A percentile compares a stretch with the other conserved stretches of the same genome.
Conservation (phyloP, 306 rosid genomes). For the Cucumis cinereus region DNA sequence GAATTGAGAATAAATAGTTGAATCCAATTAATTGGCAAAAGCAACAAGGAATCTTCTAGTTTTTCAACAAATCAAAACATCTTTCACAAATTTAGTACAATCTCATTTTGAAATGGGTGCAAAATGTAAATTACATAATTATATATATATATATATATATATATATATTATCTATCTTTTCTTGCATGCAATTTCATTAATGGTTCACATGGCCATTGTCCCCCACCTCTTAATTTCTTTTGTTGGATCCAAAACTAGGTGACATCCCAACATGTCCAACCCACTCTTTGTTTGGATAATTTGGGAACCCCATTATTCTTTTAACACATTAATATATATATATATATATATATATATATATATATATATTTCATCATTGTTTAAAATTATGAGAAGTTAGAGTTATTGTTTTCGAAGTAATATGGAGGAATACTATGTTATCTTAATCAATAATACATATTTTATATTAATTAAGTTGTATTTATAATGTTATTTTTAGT, state of each 20-base stretch:
- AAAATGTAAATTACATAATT: background rate
- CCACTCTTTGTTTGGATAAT: constrained; percentile 1
- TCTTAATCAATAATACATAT: too few species aligned
- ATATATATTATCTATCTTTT: background rate
- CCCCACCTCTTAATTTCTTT: background rate
- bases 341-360: too few species aligned
- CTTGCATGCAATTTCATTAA: background rate
- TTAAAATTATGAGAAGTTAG: too few species aligned
- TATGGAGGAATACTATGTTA: too few species aligned
- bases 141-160: background rate
- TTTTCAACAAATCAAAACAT: background rate
- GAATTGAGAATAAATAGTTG: background rate
- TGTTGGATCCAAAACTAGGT: constrained; percentile 1
- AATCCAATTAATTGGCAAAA: background rate
- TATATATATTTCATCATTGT: too few species aligned
- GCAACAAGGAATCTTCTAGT: background rate
- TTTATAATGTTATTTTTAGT: too few species aligned
- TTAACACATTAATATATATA: too few species aligned
- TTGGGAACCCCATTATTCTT: background rate
- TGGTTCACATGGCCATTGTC: constrained; percentile 1
- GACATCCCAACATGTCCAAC: constrained; percentile 8
- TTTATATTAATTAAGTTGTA: too few species aligned
- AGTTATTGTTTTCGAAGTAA: too few species aligned
- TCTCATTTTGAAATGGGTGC: background rate
- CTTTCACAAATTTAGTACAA: background rate